Conservation (phyloP, 2,329 filamentous ascomycete genomes). For the Microdochium trichocladiopsis region DNA sequence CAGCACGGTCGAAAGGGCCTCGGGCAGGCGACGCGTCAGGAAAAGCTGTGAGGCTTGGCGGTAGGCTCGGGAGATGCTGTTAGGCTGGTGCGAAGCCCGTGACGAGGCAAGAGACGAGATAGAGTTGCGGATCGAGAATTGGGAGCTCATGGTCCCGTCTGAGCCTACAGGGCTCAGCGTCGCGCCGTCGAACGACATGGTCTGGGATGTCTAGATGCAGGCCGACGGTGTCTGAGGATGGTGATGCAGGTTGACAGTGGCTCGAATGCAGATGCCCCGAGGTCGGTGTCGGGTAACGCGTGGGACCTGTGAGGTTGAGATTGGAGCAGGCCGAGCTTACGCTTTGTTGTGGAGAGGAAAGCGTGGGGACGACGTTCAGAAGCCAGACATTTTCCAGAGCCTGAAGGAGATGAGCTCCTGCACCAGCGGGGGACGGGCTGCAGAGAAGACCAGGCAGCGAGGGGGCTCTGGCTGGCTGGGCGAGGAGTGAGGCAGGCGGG, state of each 20-base stretch:
- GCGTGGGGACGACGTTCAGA: neutral
- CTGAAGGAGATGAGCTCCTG: neutral
- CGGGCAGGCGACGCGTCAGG: constrained; percentile 85
- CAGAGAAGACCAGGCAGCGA: neutral
- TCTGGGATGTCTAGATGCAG: neutral
- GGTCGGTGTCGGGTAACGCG: neutral
- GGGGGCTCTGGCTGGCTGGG: neutral
- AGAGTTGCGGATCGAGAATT: constrained; percentile 50
- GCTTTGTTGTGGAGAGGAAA: neutral
- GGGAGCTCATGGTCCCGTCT: constrained; percentile 40
- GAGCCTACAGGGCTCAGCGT: constrained; percentile 37
- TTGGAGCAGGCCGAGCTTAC: neutral
- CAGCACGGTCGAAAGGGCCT: constrained; percentile 78
- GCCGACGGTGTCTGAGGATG: neutral
- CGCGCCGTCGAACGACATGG: constrained; percentile 34
- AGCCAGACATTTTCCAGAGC: neutral
- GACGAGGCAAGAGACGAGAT: constrained; percentile 63
- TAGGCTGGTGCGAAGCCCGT: constrained; percentile 52
- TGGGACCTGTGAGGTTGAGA: neutral
- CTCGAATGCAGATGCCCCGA: too few relatives aligned
- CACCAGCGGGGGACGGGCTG: neutral
- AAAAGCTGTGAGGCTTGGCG: constrained; percentile 91
- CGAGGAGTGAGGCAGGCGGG: neutral
- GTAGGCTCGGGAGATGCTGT: constrained; percentile 83
- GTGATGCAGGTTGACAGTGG: neutral